Base-by-base conservation (phyloP, 306 rosid genomes). In the Acacia crassicarpa region DNA sequence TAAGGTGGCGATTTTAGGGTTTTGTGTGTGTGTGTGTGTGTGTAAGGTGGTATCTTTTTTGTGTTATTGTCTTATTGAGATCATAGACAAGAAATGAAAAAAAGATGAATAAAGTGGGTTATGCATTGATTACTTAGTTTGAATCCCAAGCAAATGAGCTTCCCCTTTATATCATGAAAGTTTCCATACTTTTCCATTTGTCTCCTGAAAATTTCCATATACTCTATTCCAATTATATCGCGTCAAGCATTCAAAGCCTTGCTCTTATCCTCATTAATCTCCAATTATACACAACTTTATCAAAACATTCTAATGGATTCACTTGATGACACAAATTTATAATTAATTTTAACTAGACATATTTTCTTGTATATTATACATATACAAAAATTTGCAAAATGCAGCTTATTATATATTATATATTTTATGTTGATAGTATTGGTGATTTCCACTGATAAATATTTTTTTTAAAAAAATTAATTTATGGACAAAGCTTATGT, bases 41-140 rank as follows among this genome's bases (percentile, higher is more conserved):
- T n/a, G n/a, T n/a, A n/a, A 35, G 40, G 7, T 67, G 15, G 46
- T 19, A 11, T 17, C 16, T 38, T 67, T 19, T 51, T 16, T 51
- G 58, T 51, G 22, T 5, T 51, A 6, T 43, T 30, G 45, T 33
- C 14, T 2, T 19, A 3, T 23, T 68, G 46, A 4, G 53, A 68
- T 20, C 32, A 4, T 27, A 25, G 38, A 62, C 17, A 27, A 13
- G 53, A 22, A 22, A 23, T 9, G 32, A 9, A 7, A 10, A 19
- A 59, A 25, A 10, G 5, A 15, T 59, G 43, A 38, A 23, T 76
- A 77, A 62, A 58, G 54, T 58, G 20, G 53, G 70, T 14, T 38
- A 23, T 59, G 54, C 59, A 45, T 75, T 58, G 69, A 38, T 75
- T 46, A 40, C 79, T 56, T 56, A 6, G 68, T 75, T 75, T 75